Evolutionary conservation across 1,284 basidiomycete genomes (phyloP), one percentile per base, ranked within the genome.

Genomic region (Singerocomus inundabilis): DNA sequence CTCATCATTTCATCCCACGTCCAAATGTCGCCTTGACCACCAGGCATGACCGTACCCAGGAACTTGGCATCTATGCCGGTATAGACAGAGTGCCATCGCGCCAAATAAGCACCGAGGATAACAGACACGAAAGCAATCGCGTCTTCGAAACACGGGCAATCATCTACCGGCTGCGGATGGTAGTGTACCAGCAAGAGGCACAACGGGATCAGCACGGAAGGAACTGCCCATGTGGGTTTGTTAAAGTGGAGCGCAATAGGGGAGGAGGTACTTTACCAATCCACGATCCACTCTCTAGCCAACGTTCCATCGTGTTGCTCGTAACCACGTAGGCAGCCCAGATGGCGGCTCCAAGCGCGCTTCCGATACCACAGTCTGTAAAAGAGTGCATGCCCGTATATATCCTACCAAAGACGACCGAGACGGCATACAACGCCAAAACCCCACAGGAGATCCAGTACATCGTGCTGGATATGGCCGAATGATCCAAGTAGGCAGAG

Each of bases 91-190:
- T 75, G 76, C 85, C 91, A 93, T 45, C 81, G 74, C 0, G 83
- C 84, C 1, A 94, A 64, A 18, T 82, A 73, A n/a, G 79, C 74
- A 16, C 96, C 96, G 46, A 91, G 76, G 13, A 91, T 78, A 37
- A 95, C 93, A 11, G 91, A 87, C 21, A 92, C 72, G 59, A 96
- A 91, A 0, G 96, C 94, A 48, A 98, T 96, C 5, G 94, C 92
- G 62, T 99, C 96, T 68, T 98, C 96, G 68, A 98, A 99, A 70
- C 96, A 98, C 1, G 96, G 97, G 62, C 96, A 98, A 63, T 97
- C 93, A 53, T 98, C 94, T 1, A 97, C 85, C 0, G 92, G 91
- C 62, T 94, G 89, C 0, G 95, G 94, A 66, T 98, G 95, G 55
- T 88, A 79, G 64, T 93, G 88, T 6, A 97, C 88, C 37, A 91